Evolutionary conservation across 179 eudicot species (phyloP).

Genomic region (Silene noctiflora): DNA sequence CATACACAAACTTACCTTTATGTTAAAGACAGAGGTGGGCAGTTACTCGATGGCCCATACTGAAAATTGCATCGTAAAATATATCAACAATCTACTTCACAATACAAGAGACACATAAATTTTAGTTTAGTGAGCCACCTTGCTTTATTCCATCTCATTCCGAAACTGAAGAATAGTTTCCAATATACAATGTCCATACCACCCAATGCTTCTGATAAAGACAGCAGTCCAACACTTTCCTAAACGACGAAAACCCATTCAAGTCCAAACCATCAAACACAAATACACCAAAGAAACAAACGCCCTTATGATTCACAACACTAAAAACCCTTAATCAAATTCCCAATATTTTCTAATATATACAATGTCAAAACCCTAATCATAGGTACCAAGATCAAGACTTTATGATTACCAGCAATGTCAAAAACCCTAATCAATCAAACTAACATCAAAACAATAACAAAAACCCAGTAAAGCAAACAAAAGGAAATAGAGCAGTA

Average conservation of each 20-base stretch:
- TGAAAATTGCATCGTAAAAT: neutral
- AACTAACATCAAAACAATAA: neutral
- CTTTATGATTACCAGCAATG: neutral
- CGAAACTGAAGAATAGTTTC: neutral
- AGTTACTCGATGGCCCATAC: neutral
- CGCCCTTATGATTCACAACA: neutral
- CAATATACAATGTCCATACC: too few species aligned
- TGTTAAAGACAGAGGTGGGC: neutral
- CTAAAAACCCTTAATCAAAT: neutral
- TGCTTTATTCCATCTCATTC: neutral
- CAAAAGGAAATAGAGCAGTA: neutral
- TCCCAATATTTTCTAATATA: neutral
- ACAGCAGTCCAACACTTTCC: too few species aligned
- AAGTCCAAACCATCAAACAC: neutral
- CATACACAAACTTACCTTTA: neutral
- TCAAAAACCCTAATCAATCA: neutral
- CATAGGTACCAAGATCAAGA: neutral
- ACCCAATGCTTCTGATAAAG: too few species aligned
- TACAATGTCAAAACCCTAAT: neutral
- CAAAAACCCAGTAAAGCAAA: neutral
- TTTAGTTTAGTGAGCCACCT: neutral
- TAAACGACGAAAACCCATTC: too few species aligned
- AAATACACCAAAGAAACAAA: neutral
- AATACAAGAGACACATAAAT: neutral
- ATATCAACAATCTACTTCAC: neutral